These are phyloP conservation scores for Clohesyomyces aquaticus DNA, from an alignment of 495 filamentous ascomycete genomes.

Conservation along the genomic window DNA sequence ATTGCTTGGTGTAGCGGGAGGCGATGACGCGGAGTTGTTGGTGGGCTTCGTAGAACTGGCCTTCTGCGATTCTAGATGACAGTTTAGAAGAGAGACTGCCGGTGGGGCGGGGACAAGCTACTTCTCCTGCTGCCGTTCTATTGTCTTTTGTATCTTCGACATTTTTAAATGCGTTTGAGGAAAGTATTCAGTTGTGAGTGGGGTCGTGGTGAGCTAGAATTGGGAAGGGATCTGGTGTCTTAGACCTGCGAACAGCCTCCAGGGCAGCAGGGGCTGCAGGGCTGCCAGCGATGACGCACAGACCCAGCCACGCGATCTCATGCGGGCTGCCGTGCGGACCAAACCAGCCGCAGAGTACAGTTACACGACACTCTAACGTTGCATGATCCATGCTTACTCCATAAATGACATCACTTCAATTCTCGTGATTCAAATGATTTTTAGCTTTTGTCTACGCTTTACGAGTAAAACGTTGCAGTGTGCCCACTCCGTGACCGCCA, in stretches of 20 bases:
- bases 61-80: constrained; percentile 75
- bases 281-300: constrained; percentile 5
- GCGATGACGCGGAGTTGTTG: constrained; percentile 95
- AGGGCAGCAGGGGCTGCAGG: background rate
- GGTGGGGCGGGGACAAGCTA: constrained; percentile 41
- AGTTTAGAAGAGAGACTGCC: constrained; percentile 24
- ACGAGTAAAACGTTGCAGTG: too few species aligned
- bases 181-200: too few species aligned
- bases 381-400: constrained; percentile 11
- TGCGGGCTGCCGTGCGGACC: too few species aligned
- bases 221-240: background rate
- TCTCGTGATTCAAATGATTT: too few species aligned
- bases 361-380: background rate
- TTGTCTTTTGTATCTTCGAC: constrained; percentile 74
- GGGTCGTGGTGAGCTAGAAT: background rate
- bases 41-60: constrained; percentile 94
- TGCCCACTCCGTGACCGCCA: too few species aligned
- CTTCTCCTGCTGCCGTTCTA: constrained; percentile 72
- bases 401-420: background rate
- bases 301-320: too few species aligned
- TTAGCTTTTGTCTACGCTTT: constrained; percentile 2
- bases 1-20: constrained; percentile 83
- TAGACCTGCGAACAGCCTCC: background rate
- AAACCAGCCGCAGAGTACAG: too few species aligned
- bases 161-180: constrained; percentile 46